A percentile compares a stretch with the other conserved stretches of the same genome.
Conservation (phyloP, 2,329 filamentous ascomycete genomes). For the Botrytis elliptica region DNA sequence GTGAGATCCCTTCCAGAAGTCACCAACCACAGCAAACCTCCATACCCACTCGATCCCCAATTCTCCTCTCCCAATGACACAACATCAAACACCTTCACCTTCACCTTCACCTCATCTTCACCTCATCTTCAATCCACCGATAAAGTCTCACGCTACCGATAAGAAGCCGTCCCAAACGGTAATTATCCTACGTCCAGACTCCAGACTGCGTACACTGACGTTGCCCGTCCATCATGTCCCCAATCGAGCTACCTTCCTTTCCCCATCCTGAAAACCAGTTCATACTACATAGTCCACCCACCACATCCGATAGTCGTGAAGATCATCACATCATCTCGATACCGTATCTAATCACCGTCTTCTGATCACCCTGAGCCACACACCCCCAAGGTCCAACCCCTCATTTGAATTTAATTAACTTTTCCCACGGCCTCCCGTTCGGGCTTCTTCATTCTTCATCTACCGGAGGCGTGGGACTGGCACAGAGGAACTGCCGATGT, state of each 20-base stretch:
- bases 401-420: not conserved
- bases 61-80: not conserved
- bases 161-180: not conserved
- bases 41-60: not conserved
- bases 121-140: not conserved
- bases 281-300: not conserved
- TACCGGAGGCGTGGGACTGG: not conserved
- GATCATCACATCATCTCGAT: constrained; percentile 6
- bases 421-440: not conserved
- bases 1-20: not conserved
- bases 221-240: not conserved
- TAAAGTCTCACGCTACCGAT: not conserved
- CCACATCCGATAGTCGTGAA: not conserved
- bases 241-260: not conserved
- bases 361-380: constrained; percentile 1
- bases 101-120: not conserved
- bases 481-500: not conserved
- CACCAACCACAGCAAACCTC: not conserved
- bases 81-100: not conserved
- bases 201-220: not conserved
- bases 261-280: not conserved
- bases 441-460: not conserved
- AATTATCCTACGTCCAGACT: not conserved
- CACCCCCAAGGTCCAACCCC: not conserved
- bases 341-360: not conserved